phyloP scores from a whole-genome alignment of 768 basidiomycete species.

The Rhodotorula paludigena region DNA sequence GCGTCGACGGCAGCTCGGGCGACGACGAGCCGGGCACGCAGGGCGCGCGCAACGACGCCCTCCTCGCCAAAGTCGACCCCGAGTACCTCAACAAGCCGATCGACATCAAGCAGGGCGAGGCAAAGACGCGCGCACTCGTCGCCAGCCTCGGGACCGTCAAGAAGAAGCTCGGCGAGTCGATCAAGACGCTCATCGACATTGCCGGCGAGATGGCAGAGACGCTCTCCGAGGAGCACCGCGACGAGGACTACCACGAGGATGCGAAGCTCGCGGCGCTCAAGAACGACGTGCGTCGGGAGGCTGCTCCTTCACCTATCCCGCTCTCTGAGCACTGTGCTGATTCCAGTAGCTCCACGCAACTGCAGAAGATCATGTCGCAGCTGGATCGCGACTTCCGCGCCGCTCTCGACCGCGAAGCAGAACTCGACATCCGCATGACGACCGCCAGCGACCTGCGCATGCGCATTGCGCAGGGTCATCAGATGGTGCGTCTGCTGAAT shows the following conservation, averaged over 20 bases:
- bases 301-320: background rate
- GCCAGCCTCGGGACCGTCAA: background rate
- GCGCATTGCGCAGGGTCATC: constrained; percentile 55
- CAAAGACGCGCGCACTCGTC: constrained; percentile 4
- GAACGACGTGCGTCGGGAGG: constrained; percentile 10
- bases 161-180: background rate
- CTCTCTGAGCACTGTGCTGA: too few species aligned
- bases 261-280: background rate
- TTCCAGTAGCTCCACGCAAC: too few species aligned
- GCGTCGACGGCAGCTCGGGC: background rate
- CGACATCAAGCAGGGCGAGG: constrained; percentile 21
- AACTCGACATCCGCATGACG: constrained; percentile 58
- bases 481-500: constrained; percentile 55
- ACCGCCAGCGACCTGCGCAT: constrained; percentile 59
- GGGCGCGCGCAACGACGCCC: constrained; percentile 10
- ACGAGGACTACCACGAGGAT: constrained; percentile 17
- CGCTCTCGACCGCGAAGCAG: constrained; percentile 62
- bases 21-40: background rate
- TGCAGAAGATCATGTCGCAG: constrained; percentile 39
- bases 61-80: constrained; percentile 19
- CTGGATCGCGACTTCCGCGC: constrained; percentile 66
- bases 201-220: constrained; percentile 36
- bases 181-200: constrained; percentile 26
- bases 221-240: constrained; percentile 7
- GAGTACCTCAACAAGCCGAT: constrained; percentile 30